Conservation (phyloP, 2,329 filamentous ascomycete species). For the Nothopassalora personata region DNA sequence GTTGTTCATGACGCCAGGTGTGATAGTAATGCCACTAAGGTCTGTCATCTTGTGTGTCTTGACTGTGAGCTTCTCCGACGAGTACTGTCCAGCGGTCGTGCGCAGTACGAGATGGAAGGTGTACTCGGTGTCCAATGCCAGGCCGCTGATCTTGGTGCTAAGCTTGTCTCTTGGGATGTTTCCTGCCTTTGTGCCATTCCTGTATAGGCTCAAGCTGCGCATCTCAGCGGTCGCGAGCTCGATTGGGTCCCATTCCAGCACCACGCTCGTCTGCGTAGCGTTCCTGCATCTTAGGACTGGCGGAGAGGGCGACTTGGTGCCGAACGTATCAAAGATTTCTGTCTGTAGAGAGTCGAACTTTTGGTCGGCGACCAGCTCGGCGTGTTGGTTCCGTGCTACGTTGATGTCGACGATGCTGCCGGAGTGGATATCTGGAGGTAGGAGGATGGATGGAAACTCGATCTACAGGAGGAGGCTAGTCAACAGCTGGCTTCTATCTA, state of each 20-base stretch:
- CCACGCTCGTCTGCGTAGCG: constrained; percentile 95
- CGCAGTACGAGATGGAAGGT: constrained; percentile 87
- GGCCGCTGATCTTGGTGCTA: constrained; percentile 92
- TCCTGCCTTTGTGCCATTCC: constrained; percentile 94
- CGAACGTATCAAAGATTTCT: constrained; percentile 81
- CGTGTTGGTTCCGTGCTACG: constrained; percentile 76
- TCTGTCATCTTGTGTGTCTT: constrained; percentile 99
- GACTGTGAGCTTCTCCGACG: constrained; percentile 76
- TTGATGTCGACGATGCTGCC: constrained; percentile 98
- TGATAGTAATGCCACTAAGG: constrained; percentile 89
- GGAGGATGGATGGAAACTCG: constrained; percentile 95
- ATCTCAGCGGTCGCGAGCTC: constrained; percentile 87
- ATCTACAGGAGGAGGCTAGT: constrained; percentile 55
- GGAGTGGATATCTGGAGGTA: constrained; percentile 89
- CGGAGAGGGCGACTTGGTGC: constrained; percentile 66
- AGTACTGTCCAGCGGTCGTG: constrained; percentile 82
- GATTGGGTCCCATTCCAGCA: constrained; percentile 96
- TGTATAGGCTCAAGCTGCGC: constrained; percentile 81
- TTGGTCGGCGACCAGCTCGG: constrained; percentile 68
- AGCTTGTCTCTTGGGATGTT: constrained; percentile 88
- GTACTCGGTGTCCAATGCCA: constrained; percentile 96
- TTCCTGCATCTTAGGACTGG: constrained; percentile 88
- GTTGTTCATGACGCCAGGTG: constrained; percentile 75
- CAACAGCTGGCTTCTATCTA: constrained; percentile 9
- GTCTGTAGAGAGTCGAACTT: constrained; percentile 82